Conservation (phyloP, 495 filamentous ascomycete species). For the Penicillium taxi region DNA sequence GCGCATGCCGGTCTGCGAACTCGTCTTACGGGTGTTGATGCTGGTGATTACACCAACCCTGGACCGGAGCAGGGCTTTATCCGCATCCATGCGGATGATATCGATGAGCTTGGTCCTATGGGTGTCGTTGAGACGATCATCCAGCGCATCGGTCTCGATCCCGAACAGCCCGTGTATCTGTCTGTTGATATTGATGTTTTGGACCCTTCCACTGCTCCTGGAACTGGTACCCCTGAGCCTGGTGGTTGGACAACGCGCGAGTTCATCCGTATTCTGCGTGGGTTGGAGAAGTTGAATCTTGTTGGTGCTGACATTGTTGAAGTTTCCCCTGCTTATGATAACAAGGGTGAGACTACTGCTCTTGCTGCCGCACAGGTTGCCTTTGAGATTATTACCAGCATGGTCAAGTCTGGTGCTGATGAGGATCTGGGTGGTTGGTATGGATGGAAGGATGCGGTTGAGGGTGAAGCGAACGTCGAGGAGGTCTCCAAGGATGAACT, state of each 20-base stretch:
- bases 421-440: slow-evolving; percentile 43
- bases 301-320: slow-evolving; percentile 78
- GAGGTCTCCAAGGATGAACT: slow-evolving; percentile 38
- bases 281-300: slow-evolving; percentile 60
- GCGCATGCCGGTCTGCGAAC: slow-evolving; percentile 76
- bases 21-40: slow-evolving; percentile 55
- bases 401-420: slow-evolving; percentile 59
- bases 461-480: slow-evolving; percentile 1
- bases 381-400: slow-evolving; percentile 73
- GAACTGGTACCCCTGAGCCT: slow-evolving; percentile 66
- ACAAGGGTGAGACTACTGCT: slow-evolving; percentile 73
- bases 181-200: slow-evolving; percentile 69
- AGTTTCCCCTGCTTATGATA: slow-evolving; percentile 81
- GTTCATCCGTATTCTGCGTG: slow-evolving; percentile 60
- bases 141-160: slow-evolving; percentile 51
- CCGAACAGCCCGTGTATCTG: slow-evolving; percentile 61
- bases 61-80: slow-evolving; percentile 56
- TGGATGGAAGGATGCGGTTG: slow-evolving; percentile 22
- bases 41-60: slow-evolving; percentile 53
- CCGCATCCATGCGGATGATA: slow-evolving; percentile 58
- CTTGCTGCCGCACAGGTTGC: slow-evolving; percentile 75
- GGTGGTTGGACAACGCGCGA: slow-evolving; percentile 70
- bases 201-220: slow-evolving; percentile 63
- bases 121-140: slow-evolving; percentile 55
- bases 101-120: slow-evolving; percentile 55